Evolutionary conservation across 768 basidiomycete genomes (phyloP), one percentile per base, ranked within the genome.

Genomic region (Postia placenta): DNA sequence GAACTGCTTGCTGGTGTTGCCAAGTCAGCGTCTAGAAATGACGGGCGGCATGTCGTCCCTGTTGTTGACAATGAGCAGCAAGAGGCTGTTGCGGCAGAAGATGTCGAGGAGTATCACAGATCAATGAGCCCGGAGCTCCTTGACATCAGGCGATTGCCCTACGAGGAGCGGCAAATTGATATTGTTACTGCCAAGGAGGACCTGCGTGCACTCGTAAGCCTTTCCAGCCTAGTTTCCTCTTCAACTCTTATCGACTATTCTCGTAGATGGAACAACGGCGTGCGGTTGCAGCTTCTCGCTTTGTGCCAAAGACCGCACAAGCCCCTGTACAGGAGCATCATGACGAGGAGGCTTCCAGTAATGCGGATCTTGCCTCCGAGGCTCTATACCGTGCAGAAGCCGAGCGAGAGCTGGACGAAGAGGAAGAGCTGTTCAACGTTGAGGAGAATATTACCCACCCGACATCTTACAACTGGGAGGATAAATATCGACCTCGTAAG

Each of bases 401-500:
- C 6, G 92, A 92, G 63, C 84, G 84, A 55, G 91, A 96, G 47
- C 74, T 97, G 50, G 95, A 98, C 56, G 92, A 95, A 57, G 94
- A 96, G 65, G 93, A 97, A 63, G 94, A 96, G 60, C 67, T 94
- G 4, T 96, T 95, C 74, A 95, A 94, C 60, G 74, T 92, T 23
- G 93, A 97, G 65, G 92, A 93, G 65, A 85, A 86, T 50, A 84
- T 96, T 44, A 72, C 73, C 15, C 81, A 90, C 56, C 85, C 89
- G 14, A 86, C 83, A 1, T 81, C 85, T 3, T 98, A 98, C 67
- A 91, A 91, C 59, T 98, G 95, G 96, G 93, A 95, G 70, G 96
- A 99, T 74, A 95, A 97, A 65, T 98, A 95, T 60, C 76, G 96
- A 33, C 95, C 96, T 25, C 78, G 96, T 28, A 99, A 98, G 66